Evolutionary conservation across 345 rosid species (phyloP), one percentile per base, ranked within the genome.

Genomic region (Aquilaria yunnanensis): DNA sequence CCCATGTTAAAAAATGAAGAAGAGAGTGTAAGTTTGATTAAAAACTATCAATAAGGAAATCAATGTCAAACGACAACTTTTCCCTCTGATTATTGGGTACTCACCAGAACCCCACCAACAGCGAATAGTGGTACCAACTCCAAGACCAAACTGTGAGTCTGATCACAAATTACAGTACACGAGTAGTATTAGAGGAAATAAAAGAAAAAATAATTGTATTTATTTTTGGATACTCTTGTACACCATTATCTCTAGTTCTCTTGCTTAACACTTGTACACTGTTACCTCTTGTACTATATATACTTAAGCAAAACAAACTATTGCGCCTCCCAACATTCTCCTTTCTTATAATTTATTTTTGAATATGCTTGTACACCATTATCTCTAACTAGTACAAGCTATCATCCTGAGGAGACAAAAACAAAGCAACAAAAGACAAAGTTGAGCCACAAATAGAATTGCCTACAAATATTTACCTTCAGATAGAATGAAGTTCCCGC

Each of bases 401-500:
- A 37, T 37, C 43, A 37, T 37, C 43, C 6, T 3, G 43, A 37
- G 43, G 59, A 53, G 60, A 45, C 13, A 11, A 29, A 32, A 47
- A 46, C 14, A 3, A 31, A 13, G 13, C n/a, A 12, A 50, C 45
- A 4, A 3, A 23, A 1, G 23, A 6, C 45, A 14, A 3, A 6
- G n/a, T 14, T 14, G 13, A 32, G 6, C 10, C 16, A 68, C 14
- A 16, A 12, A 0, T 29, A 34, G 10, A 23, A 16, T 56, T 50
- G n/a, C 53, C 6, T 45, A 23, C 13, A 62, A 50, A 23, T 23
- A 23, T 48, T 65, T 47, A 83, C 97, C 92, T 83, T 77, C 69
- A 93, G 83, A 54, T 77, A 74, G 85, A 93, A 93, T 41, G 96
- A 78, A 70, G 78, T 63, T 51, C 94, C 98, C n/a, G 87, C 72